phyloP scores from a whole-genome alignment of 331 rosid genomes.

The Malus hybrid region DNA sequence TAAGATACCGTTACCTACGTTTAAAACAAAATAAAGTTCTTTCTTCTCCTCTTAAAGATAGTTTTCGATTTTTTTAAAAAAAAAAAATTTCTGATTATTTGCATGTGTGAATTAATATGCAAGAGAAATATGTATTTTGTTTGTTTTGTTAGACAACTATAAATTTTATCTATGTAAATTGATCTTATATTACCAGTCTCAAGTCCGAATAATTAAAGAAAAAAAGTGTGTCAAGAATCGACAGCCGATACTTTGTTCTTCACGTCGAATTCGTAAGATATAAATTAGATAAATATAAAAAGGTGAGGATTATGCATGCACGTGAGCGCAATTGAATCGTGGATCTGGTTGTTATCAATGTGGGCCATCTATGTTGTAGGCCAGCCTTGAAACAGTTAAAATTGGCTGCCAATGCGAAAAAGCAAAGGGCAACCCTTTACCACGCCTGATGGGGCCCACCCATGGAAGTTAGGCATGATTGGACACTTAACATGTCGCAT shows the following conservation, averaged over 20 bases:
- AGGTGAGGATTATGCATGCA: constrained; percentile 48
- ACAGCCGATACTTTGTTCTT: no score
- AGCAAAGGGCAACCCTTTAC: constrained; percentile 21
- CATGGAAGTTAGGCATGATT: constrained; percentile 24
- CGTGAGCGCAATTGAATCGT: constrained; percentile 60
- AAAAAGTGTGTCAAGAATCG: no score
- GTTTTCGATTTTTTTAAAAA: no score
- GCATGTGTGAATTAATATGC: not conserved
- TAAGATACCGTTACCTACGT: no score
- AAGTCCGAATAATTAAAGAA: no score
- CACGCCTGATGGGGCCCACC: constrained; percentile 29
- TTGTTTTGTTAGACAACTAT: not conserved
- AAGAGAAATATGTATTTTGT: not conserved
- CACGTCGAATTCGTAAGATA: not conserved
- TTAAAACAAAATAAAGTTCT: no score
- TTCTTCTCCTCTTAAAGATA: no score
- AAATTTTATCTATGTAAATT: fast-evolving
- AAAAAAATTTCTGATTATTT: no score
- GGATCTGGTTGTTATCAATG: constrained; percentile 46
- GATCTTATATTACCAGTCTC: no score
- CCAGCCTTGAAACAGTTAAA: constrained; percentile 5
- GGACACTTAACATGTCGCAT: constrained; percentile 24
- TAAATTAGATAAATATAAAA: not conserved
- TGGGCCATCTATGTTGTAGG: constrained; percentile 33
- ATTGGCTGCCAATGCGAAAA: constrained; percentile 23